Evolutionary conservation across 371 early-diverging fungal genomes (phyloP).

Genomic region (Astathelohania contejeani): DNA sequence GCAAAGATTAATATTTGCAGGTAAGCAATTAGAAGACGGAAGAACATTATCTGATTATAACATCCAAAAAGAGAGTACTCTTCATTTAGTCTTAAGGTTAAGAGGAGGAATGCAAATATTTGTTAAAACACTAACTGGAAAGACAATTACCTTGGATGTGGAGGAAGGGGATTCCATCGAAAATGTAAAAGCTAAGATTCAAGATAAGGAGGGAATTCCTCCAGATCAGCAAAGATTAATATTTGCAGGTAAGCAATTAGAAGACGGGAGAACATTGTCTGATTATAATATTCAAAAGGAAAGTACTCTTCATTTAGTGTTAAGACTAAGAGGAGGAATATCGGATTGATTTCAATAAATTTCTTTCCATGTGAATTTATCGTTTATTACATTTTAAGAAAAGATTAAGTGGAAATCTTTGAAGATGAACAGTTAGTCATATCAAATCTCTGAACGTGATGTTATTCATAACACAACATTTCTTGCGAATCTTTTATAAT

Average conservation of each 20-base stretch:
- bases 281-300: constrained; percentile 60
- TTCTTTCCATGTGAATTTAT: no score
- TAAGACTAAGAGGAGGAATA: constrained; percentile 89
- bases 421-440: no score
- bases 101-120: constrained; percentile 6
- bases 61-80: no score
- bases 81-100: constrained; percentile 4
- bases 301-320: constrained; percentile 87
- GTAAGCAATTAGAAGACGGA: constrained; percentile 65
- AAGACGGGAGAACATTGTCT: constrained; percentile 76
- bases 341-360: no score
- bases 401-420: no score
- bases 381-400: no score
- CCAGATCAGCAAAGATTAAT: constrained; percentile 99
- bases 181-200: constrained; percentile 67
- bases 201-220: constrained; percentile 82
- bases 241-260: constrained; percentile 98
- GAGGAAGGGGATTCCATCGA: constrained; percentile 60
- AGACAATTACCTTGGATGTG: constrained; percentile 66
- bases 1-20: constrained; percentile 65
- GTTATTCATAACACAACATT: no score
- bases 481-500: no score
- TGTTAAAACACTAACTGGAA: constrained; percentile 56
- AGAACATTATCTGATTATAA: constrained; percentile 54
- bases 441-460: no score